Evolutionary conservation across 2,329 filamentous ascomycete genomes (phyloP), one percentile per base, ranked within the genome.

Genomic region (Neoscytalidium dimidiatum): DNA sequence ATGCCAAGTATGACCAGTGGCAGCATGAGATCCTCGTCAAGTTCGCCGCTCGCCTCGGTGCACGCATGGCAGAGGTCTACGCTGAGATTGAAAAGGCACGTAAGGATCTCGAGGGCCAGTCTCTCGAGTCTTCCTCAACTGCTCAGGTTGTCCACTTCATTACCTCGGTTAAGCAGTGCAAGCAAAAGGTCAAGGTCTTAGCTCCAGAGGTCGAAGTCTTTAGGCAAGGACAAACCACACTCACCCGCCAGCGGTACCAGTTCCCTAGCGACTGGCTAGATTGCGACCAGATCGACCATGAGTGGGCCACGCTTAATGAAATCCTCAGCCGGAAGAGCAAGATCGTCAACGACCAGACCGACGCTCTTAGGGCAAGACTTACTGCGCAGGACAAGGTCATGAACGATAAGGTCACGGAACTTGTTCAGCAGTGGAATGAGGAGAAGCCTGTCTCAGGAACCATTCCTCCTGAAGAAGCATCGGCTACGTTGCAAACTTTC

Each of bases 1-100:
- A 98, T 73, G 92, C 93, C 71, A 99, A 98, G 77, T 99, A 99
- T 75, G 96, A 99, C 75, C 94, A 98, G 77, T 99, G 96, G 95
- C 95, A 99, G 77, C 92, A 97, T 72, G 95, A 99, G 69, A 96
- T 99, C 64, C 84, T 98, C 41, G 87, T 91, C 71, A 97, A 97
- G 75, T 99, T 99, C 78, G 95, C 93, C 41, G 86, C 86, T 64
- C 92, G 95, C 64, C 89, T 99, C 51, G 92, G 94, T 52, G 91
- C 88, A 68, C 91, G 94, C 57, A 96, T 98, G 88, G 87, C 92
- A 56, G 95, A 99, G 73, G 90, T 97, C 3, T 93, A 95, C 71
- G 89, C 91, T 13, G 94, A 98, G 68, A 91, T 99, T 66, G 92
- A 96, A 72, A 93, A 93, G 78, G 92, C 94, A 9, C 88, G 94